Conservation (phyloP, 352 stramenopile genomes). For the Pythium utonaiense region DNA sequence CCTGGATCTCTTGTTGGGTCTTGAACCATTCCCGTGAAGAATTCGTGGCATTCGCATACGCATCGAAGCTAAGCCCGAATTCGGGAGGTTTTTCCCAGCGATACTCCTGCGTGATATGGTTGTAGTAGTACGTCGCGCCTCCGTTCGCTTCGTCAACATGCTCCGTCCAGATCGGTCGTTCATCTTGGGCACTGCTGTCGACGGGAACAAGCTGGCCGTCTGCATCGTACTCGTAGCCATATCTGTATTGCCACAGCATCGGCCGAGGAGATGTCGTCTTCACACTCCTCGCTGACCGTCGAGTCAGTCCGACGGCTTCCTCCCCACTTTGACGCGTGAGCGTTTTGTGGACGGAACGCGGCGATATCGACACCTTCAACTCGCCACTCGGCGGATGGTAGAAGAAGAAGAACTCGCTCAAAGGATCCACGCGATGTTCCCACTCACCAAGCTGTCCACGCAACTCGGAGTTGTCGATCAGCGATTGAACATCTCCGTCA, state of each 20-base stretch:
- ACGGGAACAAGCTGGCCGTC: conserved; percentile 32
- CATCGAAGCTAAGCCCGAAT: conserved; percentile 54
- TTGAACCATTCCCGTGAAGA: conserved; percentile 70
- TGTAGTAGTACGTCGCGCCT: conserved; percentile 61
- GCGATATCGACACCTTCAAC: conserved; percentile 54
- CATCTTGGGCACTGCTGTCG: conserved; percentile 9
- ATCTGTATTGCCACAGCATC: conserved; percentile 72
- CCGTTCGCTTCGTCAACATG: conserved; percentile 44
- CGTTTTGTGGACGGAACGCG: conserved; percentile 39
- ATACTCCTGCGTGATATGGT: conserved; percentile 70
- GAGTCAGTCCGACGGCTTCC: neutral
- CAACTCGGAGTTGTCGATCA: conserved; percentile 33
- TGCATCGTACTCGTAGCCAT: conserved; percentile 61
- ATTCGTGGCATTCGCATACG: conserved; percentile 36
- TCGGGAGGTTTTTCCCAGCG: conserved; percentile 71
- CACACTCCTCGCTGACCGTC: conserved; percentile 29
- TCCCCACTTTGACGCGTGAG: neutral
- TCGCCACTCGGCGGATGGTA: conserved; percentile 46
- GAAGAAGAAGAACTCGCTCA: conserved; percentile 69
- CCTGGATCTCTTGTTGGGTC: conserved; percentile 15
- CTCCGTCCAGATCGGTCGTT: conserved; percentile 63
- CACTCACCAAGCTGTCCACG: conserved; percentile 44
- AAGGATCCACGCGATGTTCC: conserved; percentile 59
- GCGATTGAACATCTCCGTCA: conserved; percentile 25
- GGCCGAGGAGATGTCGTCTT: conserved; percentile 27